Evolutionary conservation across 805 yeast genomes (phyloP), one percentile per base, ranked within the genome.

Genomic region (Saccharomycopsis lassenensis): DNA sequence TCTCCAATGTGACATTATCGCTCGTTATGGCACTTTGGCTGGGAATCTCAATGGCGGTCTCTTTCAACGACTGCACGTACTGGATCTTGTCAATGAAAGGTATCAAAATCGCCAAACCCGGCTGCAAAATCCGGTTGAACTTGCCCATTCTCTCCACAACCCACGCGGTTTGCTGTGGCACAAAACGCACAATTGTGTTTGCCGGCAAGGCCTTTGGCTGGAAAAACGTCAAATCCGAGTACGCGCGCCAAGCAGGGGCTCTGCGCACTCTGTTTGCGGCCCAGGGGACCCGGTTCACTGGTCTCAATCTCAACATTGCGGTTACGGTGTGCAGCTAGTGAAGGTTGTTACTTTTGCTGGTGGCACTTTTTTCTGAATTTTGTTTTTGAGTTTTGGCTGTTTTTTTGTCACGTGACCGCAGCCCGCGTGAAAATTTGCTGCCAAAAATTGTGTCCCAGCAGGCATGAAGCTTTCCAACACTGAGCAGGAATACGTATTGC

Each of bases 131-230:
- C 35, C 73, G 58, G 53, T 75, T 68, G 62, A 81, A 83, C 52
- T 78, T 79, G 22, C 94, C 94, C 94, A 83, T 83, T 44, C 94
- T 64, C 56, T 83, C 94, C 14, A 83, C 94, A 14, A 83, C 73
- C 86, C 91, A 83, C 2, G 94, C 94, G 15, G 83, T 77, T 56
- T 83, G 93, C 54, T 84, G 94, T 2, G 94, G 94, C 11, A 83
- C 94, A 54, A 83, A 83, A 48, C 82, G 63, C 26, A 81, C 56
- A 4, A 80, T 56, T 2, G 91, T 81, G 56, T 81, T 81, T 12
- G 84, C 61, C n/a, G 93, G 93, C 36, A 79, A 57, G 38, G 68
- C 61, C 33, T 24, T 70, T 34, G 64, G 66, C 52, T 76, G 83
- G 55, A 77, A 77, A 51, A 65, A 77, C 29, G 65, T 72, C 49